Percentiles rank a stretch among this genome's conserved stretches.
Conservation (phyloP, 225 moss, liverwort and hornwort species). For the Ulota crispa region DNA sequence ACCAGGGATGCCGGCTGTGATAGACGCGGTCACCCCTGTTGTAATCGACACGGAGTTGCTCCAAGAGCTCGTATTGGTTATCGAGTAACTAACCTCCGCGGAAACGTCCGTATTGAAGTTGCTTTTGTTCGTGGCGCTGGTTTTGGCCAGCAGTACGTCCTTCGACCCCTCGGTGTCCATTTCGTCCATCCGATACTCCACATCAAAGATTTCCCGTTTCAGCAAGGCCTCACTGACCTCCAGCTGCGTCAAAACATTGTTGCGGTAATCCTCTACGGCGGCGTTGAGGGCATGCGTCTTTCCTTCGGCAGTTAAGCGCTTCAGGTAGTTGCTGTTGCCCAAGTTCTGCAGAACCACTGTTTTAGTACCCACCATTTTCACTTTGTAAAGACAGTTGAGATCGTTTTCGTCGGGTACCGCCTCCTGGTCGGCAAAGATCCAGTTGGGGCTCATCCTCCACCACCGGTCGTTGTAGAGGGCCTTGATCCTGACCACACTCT, state of each 20-base stretch:
- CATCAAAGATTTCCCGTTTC: neutral
- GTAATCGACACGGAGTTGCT: neutral
- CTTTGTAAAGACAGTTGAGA: neutral
- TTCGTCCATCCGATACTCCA: neutral
- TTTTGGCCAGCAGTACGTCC: neutral
- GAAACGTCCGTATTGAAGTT: neutral
- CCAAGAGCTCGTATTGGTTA: neutral
- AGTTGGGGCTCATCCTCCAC: neutral
- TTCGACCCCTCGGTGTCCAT: neutral
- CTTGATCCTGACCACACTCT: neutral
- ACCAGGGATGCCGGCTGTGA: neutral
- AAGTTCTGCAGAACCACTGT: neutral
- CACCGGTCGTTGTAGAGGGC: neutral
- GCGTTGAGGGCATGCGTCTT: neutral
- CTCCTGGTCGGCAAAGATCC: neutral
- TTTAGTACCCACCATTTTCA: neutral
- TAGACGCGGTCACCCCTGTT: neutral
- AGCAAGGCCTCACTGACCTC: neutral
- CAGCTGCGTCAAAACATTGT: neutral
- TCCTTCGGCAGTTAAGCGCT: neutral
- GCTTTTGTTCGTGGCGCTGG: neutral
- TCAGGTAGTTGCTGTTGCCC: neutral
- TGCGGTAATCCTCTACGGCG: no score
- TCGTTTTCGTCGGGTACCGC: rapidly evolving
- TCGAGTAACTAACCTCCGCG: neutral